Conservation (phyloP, 805 yeast species). For the Saturnispora saitoi region DNA sequence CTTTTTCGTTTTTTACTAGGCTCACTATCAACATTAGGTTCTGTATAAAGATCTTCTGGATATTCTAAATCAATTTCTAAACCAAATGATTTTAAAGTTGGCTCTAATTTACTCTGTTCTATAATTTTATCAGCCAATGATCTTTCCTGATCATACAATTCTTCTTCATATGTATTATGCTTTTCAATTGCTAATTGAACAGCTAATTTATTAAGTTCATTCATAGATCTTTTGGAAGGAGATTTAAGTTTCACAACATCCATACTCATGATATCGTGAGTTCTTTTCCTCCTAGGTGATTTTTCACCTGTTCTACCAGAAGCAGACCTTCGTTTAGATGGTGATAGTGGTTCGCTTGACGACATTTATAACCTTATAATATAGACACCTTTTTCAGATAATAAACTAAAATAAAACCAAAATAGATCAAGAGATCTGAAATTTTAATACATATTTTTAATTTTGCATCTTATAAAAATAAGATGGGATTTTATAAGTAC, state of each 20-base stretch:
- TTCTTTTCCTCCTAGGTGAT: conserved; percentile 32
- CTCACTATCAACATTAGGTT: not conserved
- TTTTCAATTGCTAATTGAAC: conserved; percentile 35
- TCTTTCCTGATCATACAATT: conserved; percentile 32
- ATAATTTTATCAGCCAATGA: conserved; percentile 41
- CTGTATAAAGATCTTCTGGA: conserved; percentile 7
- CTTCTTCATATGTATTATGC: conserved; percentile 20
- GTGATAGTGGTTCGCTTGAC: not conserved
- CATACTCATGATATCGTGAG: conserved; percentile 16
- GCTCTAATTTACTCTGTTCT: conserved; percentile 27
- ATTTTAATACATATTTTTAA: not conserved
- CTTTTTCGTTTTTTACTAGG: not conserved
- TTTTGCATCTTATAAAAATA: no score
- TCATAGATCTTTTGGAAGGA: conserved; percentile 32
- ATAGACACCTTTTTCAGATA: no score
- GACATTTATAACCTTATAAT: not conserved
- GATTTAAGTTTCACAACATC: conserved; percentile 38
- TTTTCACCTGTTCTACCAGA: conserved; percentile 18
- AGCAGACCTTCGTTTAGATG: conserved; percentile 1
- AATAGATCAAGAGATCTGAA: not conserved
- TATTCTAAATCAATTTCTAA: conserved; percentile 15
- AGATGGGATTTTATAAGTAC: not conserved
- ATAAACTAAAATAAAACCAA: not conserved
- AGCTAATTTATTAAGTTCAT: conserved; percentile 39
- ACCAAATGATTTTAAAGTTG: conserved; percentile 16